Evolutionary conservation across 176 grass and related monocot genomes (phyloP).

Genomic region (Pontederia crassipes): DNA sequence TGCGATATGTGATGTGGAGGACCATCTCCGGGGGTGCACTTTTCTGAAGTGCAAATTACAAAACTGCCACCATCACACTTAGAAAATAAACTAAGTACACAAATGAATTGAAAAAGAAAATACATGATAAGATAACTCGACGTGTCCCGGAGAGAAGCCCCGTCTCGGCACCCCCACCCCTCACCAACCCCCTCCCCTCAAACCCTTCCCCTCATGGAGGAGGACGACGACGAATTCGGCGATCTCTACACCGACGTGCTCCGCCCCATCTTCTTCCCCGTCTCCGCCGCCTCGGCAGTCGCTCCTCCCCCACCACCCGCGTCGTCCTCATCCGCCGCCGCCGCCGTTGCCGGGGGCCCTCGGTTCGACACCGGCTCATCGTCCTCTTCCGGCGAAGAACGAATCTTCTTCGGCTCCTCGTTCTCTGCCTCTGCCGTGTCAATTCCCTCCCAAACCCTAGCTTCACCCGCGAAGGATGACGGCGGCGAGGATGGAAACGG

Average conservation of each 20-base stretch:
- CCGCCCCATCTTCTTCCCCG: constrained; percentile 1
- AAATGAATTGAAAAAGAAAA: no score
- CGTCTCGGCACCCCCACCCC: no score
- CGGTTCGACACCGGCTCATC: not conserved
- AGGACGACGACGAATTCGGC: constrained; percentile 94
- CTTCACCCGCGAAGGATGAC: not conserved
- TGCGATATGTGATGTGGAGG: no score
- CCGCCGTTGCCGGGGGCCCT: constrained; percentile 8
- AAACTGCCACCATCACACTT: no score
- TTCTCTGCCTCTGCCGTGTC: not conserved
- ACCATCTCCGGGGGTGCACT: no score
- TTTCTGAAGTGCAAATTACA: no score
- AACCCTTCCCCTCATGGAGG: constrained; percentile 7
- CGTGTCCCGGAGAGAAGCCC: no score
- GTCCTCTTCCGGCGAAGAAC: not conserved
- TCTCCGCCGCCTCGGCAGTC: constrained; percentile 3
- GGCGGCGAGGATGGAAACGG: constrained; percentile 17
- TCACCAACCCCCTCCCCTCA: no score
- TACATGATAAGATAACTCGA: no score
- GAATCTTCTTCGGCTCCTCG: not conserved
- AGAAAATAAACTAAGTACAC: no score
- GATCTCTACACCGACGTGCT: constrained; percentile 77
- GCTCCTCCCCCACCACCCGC: not conserved
- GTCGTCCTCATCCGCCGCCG: not conserved
- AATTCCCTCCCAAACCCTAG: constrained; percentile 19